These are phyloP conservation scores for Beta vulgaris DNA, from an alignment of 148 eudicot species.

Conservation along the genomic window DNA sequence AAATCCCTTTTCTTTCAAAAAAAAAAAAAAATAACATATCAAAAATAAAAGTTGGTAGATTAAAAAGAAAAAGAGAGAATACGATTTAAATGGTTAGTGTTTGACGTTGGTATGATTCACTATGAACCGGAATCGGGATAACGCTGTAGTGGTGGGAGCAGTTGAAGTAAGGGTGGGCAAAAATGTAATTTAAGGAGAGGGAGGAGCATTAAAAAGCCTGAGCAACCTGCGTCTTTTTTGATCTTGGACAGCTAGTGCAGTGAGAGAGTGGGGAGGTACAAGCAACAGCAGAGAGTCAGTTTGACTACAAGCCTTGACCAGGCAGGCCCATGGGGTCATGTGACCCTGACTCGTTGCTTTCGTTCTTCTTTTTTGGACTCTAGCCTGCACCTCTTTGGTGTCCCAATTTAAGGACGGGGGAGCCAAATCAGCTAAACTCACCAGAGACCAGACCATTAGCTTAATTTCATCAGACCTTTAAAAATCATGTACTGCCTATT, in stretches of 20 bases:
- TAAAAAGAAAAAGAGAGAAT: no score
- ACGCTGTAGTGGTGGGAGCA: neutral
- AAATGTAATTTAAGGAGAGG: neutral
- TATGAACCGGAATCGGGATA: no score
- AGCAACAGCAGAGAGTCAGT: slow-evolving; percentile 20
- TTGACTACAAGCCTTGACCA: slow-evolving; percentile 40
- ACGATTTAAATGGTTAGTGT: no score
- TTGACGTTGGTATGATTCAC: no score
- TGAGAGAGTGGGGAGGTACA: slow-evolving; percentile 9
- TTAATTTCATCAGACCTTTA: no score
- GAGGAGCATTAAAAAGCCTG: neutral
- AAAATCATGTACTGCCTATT: no score
- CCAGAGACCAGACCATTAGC: no score
- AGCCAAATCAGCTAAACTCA: neutral
- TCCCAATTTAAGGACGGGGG: neutral
- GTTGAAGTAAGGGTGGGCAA: neutral
- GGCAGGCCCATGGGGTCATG: slow-evolving; percentile 11
- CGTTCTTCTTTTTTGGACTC: slow-evolving; percentile 44
- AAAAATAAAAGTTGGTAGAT: no score
- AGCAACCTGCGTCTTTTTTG: neutral
- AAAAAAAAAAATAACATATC: no score
- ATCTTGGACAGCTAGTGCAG: slow-evolving; percentile 30
- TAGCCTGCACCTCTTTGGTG: slow-evolving; percentile 29
- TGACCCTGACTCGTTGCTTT: slow-evolving; percentile 42
- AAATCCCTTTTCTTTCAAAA: no score